Evolutionary conservation across 176 grass and related monocot species (phyloP).

Genomic region (Cenchrus purpureus): DNA sequence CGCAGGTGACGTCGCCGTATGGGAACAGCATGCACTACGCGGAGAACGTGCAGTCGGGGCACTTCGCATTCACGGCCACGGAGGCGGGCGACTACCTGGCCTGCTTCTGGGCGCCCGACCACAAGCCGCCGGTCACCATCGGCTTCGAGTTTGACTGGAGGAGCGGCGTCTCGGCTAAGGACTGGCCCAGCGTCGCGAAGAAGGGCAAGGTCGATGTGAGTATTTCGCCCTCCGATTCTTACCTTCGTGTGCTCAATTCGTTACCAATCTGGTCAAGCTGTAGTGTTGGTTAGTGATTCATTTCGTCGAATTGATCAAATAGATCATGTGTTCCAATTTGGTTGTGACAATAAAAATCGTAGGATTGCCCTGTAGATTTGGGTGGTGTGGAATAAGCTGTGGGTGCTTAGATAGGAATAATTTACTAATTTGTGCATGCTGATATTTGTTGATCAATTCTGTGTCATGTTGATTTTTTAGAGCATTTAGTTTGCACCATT

Average conservation of each 20-base stretch:
- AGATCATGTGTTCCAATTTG: not conserved
- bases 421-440: not conserved
- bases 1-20: constrained; percentile 88
- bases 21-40: constrained; percentile 92
- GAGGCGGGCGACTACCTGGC: constrained; percentile 92
- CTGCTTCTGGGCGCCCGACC: constrained; percentile 89
- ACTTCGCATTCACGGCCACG: constrained; percentile 79
- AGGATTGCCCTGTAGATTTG: not conserved
- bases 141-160: constrained; percentile 91
- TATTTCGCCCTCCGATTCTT: not conserved
- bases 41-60: constrained; percentile 82
- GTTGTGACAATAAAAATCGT: not conserved
- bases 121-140: constrained; percentile 65
- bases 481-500: not conserved
- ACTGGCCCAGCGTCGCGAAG: constrained; percentile 92
- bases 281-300: constrained; percentile 3
- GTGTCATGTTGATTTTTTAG: not conserved
- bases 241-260: constrained; percentile 22
- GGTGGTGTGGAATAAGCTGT: not conserved
- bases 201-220: constrained; percentile 96
- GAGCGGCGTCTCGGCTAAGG: constrained; percentile 80
- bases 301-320: not conserved
- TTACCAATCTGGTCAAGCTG: not conserved
- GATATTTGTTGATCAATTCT: not conserved
- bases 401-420: not conserved